These are phyloP conservation scores for Rhexocercosporidium sp. DNA, from an alignment of 2,329 filamentous ascomycete genomes.

Conservation along the genomic window DNA sequence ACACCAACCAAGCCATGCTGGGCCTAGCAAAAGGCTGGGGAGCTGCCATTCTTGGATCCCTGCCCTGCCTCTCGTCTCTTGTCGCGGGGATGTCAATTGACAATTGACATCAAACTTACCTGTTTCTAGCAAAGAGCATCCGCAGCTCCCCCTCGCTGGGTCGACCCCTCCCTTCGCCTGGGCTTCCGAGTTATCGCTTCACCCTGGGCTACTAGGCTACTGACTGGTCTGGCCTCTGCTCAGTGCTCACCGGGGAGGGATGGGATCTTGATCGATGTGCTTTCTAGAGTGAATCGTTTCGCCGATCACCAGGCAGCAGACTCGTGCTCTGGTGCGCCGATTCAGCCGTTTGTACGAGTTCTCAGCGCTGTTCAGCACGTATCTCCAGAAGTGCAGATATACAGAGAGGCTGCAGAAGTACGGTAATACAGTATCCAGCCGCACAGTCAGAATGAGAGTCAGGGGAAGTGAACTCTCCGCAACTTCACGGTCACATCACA, in stretches of 20 bases:
- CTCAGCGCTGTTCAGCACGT: background rate
- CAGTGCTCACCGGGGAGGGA: background rate
- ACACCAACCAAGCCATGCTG: background rate
- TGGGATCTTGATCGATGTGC: background rate
- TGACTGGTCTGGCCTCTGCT: background rate
- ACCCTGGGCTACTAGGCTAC: too few species aligned
- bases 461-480: background rate
- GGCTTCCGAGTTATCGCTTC: background rate
- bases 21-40: background rate
- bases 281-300: background rate
- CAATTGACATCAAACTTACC: constrained; percentile 9
- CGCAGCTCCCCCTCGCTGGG: background rate
- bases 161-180: background rate
- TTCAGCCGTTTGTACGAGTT: background rate
- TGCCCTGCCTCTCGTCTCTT: background rate
- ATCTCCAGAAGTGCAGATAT: background rate
- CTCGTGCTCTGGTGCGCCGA: background rate
- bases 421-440: background rate
- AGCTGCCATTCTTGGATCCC: constrained; percentile 9
- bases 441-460: background rate
- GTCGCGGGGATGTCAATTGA: background rate
- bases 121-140: constrained; percentile 9
- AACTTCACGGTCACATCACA: background rate
- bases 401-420: background rate
- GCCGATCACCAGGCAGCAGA: constrained; percentile 1